Base-by-base conservation (phyloP, 129 eudicot genomes). In the carrot (Daucus carota) region DNA sequence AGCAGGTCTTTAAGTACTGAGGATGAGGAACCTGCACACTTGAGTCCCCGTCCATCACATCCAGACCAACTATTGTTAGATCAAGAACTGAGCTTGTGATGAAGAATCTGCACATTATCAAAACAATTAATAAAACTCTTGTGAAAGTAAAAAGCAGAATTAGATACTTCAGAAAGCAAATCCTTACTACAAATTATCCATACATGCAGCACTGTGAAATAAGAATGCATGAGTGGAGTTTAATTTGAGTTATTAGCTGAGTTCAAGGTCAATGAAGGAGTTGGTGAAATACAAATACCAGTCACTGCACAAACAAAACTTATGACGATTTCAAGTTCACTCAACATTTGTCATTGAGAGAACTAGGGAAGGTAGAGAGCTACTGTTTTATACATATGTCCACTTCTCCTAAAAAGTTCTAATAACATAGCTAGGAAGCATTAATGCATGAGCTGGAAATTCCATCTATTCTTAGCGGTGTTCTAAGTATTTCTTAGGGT, bases 21-120 rank as follows among this genome's bases (percentile, higher is more conserved):
- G 91, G 90, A 52, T 87, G 97, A 72, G 76, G 95, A 14, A 70
- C 80, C 15, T 75, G 80, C n/a, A 85, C 70, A 46, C 79, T 86
- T 44, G 96, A 83, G 57, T 90, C 97, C 76, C 90, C 96, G 67
- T 93, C 98, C 59, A 79, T 67, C 78, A 83, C 78, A 78, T 94
- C 98, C 32, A 94, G 82, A 65, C 96, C 98, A 59, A 91, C 98
- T 72, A 94, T 91, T 31, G 98, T 94, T 67, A 94, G 90, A 86
- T 94, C 98, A 59, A 94, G 98, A 75, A 94, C 86, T 26, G 97
- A 94, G 83, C 98, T 94, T 17, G 96, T 94, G 80, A 94, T 89
- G 77, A 89, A 94, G 82, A 94, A 94, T 88, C 98, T 94, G 96
- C 70, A 70, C 75, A 65, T 74, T 34, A 42, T 77, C 17, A 33